Conservation (phyloP, 176 grass and related monocot species). For the Panicum miliaceum region DNA sequence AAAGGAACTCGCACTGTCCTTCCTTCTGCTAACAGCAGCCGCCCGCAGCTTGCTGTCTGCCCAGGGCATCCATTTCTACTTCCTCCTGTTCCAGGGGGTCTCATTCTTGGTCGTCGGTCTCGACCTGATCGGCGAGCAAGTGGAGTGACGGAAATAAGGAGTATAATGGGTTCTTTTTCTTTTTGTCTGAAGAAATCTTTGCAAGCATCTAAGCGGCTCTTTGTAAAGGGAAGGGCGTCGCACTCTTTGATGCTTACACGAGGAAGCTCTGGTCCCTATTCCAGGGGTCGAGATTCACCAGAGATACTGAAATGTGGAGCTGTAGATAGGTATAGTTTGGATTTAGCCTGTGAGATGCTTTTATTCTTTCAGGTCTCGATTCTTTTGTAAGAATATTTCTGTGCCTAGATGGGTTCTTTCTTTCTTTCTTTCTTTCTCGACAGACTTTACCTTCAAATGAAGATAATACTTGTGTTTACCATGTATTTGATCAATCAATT, state of each 20-base stretch:
- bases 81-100: constrained; percentile 75
- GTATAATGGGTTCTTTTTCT: constrained; percentile 9
- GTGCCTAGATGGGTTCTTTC: constrained; percentile 40
- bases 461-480: constrained; percentile 52
- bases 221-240: constrained; percentile 49
- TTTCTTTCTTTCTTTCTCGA: constrained; percentile 20
- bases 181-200: constrained; percentile 51
- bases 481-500: constrained; percentile 39
- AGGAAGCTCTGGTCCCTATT: constrained; percentile 46
- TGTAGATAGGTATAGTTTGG: constrained; percentile 69
- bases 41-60: constrained; percentile 75
- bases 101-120: constrained; percentile 81
- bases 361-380: constrained; percentile 60
- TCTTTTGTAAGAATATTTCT: constrained; percentile 68
- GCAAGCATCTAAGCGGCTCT: constrained; percentile 50
- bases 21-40: constrained; percentile 71
- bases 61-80: constrained; percentile 84
- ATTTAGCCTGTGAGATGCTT: constrained; percentile 54
- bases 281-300: constrained; percentile 45
- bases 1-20: constrained; percentile 73
- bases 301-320: constrained; percentile 57
- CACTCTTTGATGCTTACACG: constrained; percentile 41
- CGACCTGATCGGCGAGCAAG: constrained; percentile 81
- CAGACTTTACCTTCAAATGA: constrained; percentile 59
- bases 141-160: constrained; percentile 53